A percentile compares a stretch with the other conserved stretches of the same genome.
Conservation (phyloP, 202 grass and related monocot species). For the Saccharum hybrid region DNA sequence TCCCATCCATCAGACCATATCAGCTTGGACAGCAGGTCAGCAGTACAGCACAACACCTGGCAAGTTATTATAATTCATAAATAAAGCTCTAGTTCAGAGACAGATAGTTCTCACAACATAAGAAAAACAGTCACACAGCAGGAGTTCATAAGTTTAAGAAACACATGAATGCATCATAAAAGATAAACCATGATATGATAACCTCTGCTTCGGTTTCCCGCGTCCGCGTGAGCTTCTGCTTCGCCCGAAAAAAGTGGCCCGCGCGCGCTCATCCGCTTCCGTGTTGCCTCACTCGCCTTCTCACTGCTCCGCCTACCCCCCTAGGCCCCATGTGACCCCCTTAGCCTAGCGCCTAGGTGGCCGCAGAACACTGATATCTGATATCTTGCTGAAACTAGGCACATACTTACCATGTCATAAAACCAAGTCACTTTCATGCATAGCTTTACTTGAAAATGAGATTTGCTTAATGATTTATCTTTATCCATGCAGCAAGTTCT, state of each 20-base stretch:
- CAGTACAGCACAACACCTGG: background rate
- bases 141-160: too few species aligned
- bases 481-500: background rate
- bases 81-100: background rate
- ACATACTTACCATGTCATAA: constrained; percentile 2
- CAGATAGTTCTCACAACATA: too few species aligned
- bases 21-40: background rate
- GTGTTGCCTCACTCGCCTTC: background rate
- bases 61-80: background rate
- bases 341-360: background rate
- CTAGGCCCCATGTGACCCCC: background rate
- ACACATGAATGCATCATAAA: background rate
- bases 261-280: too few species aligned
- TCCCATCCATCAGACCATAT: background rate
- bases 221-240: background rate
- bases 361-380: background rate
- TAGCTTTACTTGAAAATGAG: background rate
- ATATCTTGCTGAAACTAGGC: background rate
- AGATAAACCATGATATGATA: background rate
- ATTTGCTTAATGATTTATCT: background rate
- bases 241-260: background rate
- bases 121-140: too few species aligned
- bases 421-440: background rate
- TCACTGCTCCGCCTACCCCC: background rate
- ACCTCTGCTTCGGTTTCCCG: background rate